Base-by-base conservation (phyloP, 805 yeast species). In the Schwanniomyces pseudopolymorphus region DNA sequence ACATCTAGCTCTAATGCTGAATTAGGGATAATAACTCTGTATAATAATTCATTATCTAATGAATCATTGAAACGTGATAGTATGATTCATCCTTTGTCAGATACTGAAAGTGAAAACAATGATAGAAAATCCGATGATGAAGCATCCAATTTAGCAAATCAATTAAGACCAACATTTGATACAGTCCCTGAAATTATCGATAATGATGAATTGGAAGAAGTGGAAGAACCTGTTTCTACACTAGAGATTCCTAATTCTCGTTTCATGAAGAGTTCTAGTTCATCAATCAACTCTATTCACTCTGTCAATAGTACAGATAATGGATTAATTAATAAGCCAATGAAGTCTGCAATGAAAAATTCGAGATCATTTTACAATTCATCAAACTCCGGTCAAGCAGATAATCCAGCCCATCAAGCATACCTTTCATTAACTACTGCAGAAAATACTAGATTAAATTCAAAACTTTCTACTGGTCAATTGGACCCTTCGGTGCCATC, bases 391-490 rank as follows among this genome's bases (percentile, higher is more conserved):
- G 36, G 20, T 21, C 47, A 28, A 28, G 13, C 25, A 7, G 44
- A 33, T 21, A 68, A 60, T 48, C 72, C 85, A 1, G 87, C 88
- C 0, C 78, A 78, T 22, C 78, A 76, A 48, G 89, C 87, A 0
- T 85, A 85, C 55, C 58, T 85, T 38, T 82, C 88, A 0, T 64
- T 84, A 44, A 77, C 91, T 0, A 87, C 94, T 0, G 91, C 91
- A 1, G 90, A 86, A 58, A 87, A 87, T 61, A 87, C 94, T 0
- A 74, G 90, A 48, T 59, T 85, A 46, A 87, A 87, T 64, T 85
- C 92, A 1, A 77, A 78, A 49, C 60, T 81, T 58, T 74, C 83
- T 5, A 55, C 77, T 0, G 53, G 72, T 4, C 67, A 72, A 42
- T 64, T 74, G 51, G 50, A 36, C 11, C 10, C 19, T 4, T 14